Conservation (phyloP, 164 flowering plant species). For the Sextonia rubra region DNA sequence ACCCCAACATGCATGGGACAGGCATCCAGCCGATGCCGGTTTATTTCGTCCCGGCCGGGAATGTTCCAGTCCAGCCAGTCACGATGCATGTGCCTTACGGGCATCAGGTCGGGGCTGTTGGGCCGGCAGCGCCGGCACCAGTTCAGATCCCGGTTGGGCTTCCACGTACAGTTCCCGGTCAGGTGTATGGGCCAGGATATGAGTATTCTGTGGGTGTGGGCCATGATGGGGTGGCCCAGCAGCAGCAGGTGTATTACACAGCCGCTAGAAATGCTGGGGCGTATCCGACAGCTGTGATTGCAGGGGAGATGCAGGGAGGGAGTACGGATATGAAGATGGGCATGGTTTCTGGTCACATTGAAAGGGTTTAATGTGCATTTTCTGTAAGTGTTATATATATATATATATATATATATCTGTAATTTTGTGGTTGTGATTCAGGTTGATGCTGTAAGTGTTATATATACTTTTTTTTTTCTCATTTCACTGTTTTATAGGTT, state of each 20-base stretch:
- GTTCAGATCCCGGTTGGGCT: slow-evolving; percentile 37
- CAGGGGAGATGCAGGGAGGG: slow-evolving; percentile 17
- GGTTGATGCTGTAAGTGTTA: background rate
- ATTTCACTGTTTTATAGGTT: background rate
- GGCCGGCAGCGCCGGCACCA: slow-evolving; percentile 19
- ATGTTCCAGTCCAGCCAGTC: slow-evolving; percentile 33
- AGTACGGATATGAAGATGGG: slow-evolving; percentile 26
- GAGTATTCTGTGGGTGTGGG: slow-evolving; percentile 5
- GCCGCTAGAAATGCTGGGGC: slow-evolving; percentile 27
- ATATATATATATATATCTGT: too few species aligned
- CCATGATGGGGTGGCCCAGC: slow-evolving; percentile 20
- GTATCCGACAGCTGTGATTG: slow-evolving; percentile 5
- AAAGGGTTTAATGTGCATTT: background rate
- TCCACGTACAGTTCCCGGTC: slow-evolving; percentile 35
- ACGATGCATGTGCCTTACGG: slow-evolving; percentile 34
- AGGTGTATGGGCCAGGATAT: slow-evolving; percentile 37
- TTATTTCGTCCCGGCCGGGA: slow-evolving; percentile 49
- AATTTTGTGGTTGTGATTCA: background rate
- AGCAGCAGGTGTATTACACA: slow-evolving; percentile 46
- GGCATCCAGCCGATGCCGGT: slow-evolving; percentile 42
- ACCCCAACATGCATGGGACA: slow-evolving; percentile 32
- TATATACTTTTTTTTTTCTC: background rate
- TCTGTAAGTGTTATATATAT: background rate
- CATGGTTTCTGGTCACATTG: slow-evolving; percentile 14
- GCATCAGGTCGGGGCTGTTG: slow-evolving; percentile 15